Evolutionary conservation across 345 rosid species (phyloP).

Genomic region (Xanthoceras sorbifolium): DNA sequence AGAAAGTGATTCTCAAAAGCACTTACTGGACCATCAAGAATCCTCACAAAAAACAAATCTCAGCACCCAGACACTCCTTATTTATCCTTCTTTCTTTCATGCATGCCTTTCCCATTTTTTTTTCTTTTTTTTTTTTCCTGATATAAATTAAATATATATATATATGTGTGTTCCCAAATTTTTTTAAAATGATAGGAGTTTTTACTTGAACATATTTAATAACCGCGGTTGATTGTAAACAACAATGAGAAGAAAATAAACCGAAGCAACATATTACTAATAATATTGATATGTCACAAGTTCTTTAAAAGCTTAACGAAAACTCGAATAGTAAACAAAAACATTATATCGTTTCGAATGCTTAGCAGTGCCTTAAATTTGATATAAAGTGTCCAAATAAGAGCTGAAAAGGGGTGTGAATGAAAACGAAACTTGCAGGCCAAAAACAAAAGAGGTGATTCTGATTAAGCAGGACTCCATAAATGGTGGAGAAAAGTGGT

Average conservation of each 20-base stretch:
- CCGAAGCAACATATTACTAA: background rate
- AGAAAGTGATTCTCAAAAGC: slow-evolving; percentile 18
- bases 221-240: background rate
- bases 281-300: background rate
- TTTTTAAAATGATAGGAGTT: background rate
- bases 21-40: slow-evolving; percentile 25
- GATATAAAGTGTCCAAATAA: slow-evolving; percentile 16
- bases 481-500: slow-evolving; percentile 21
- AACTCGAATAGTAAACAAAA: too few species aligned
- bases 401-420: slow-evolving; percentile 34
- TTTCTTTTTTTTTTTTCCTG: background rate
- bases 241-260: too few species aligned
- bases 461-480: slow-evolving; percentile 26
- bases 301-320: background rate
- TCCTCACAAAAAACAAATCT: slow-evolving; percentile 29
- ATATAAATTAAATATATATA: too few species aligned
- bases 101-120: background rate
- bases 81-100: background rate
- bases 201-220: background rate
- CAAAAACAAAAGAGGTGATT: slow-evolving; percentile 8
- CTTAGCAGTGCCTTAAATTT: background rate
- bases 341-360: too few species aligned
- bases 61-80: background rate
- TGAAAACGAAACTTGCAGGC: slow-evolving; percentile 24
- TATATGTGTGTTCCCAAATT: background rate